These are phyloP conservation scores for Pythium sp. DNA, from an alignment of 352 stramenopile genomes.

Conservation along the genomic window DNA sequence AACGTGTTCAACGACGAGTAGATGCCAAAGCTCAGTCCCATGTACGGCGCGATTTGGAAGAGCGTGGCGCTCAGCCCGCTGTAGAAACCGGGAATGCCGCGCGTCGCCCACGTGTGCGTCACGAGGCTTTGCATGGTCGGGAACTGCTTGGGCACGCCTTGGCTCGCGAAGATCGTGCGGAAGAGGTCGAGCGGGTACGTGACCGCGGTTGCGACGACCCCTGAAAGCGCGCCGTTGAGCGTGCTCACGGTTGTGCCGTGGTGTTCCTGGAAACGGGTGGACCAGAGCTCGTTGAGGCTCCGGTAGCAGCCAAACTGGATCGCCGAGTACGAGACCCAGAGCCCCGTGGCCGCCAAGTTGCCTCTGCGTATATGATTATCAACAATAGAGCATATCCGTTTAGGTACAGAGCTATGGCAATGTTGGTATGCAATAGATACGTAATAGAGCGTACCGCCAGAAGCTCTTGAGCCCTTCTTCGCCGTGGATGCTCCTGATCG, in stretches of 20 bases:
- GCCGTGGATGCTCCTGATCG: constrained; percentile 62
- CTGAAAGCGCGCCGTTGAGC: constrained; percentile 82
- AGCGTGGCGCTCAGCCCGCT: constrained; percentile 83
- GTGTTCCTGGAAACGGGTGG: constrained; percentile 17
- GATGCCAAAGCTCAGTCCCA: constrained; percentile 94
- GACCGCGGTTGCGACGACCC: constrained; percentile 80
- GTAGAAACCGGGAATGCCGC: constrained; percentile 88
- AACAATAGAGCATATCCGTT: neutral
- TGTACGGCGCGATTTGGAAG: constrained; percentile 94
- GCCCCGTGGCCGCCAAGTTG: constrained; percentile 68
- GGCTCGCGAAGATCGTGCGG: constrained; percentile 91
- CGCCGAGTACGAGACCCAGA: constrained; percentile 83
- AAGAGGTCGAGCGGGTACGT: constrained; percentile 96
- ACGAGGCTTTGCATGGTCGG: constrained; percentile 77
- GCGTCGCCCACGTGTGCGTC: constrained; percentile 62
- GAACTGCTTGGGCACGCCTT: constrained; percentile 83
- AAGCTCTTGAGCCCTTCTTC: constrained; percentile 82
- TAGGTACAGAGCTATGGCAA: neutral
- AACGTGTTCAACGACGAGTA: constrained; percentile 73
- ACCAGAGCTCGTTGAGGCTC: constrained; percentile 41
- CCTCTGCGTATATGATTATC: constrained; percentile 21
- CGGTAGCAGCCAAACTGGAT: constrained; percentile 76
- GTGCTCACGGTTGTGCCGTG: constrained; percentile 51
- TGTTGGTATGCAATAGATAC: neutral
- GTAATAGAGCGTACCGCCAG: constrained; percentile 40